These are phyloP conservation scores for Lomentospora prolificans DNA, from an alignment of 2,329 filamentous ascomycete species.

Conservation along the genomic window DNA sequence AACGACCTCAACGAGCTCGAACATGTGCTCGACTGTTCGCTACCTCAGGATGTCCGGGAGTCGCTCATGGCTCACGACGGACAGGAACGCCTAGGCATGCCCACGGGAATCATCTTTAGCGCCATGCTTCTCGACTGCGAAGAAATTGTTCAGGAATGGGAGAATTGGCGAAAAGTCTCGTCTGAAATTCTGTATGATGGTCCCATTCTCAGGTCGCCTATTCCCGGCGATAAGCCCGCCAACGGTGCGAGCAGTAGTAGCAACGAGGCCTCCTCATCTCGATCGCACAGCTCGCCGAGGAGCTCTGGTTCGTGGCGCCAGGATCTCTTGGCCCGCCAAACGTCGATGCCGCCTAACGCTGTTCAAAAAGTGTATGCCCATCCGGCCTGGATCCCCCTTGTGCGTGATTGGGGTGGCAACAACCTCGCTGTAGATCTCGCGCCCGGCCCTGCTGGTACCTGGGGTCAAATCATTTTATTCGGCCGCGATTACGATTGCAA, in stretches of 20 bases:
- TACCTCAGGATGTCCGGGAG: constrained; percentile 88
- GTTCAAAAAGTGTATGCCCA: constrained; percentile 92
- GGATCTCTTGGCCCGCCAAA: constrained; percentile 73
- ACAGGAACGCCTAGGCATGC: constrained; percentile 86
- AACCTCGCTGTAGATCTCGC: constrained; percentile 89
- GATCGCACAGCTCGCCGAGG: constrained; percentile 27
- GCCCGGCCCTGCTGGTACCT: constrained; percentile 78
- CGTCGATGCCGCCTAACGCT: constrained; percentile 75
- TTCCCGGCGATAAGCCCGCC: constrained; percentile 43
- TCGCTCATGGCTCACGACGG: constrained; percentile 87
- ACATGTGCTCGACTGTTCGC: constrained; percentile 86
- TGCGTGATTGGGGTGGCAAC: constrained; percentile 97
- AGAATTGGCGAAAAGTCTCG: constrained; percentile 90
- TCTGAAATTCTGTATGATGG: constrained; percentile 69
- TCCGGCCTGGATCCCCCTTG: constrained; percentile 88
- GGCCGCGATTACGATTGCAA: constrained; percentile 98
- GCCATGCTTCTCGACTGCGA: constrained; percentile 96
- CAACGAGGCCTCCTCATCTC: constrained; percentile 59
- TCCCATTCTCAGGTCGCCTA: constrained; percentile 13
- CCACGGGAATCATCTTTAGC: constrained; percentile 87
- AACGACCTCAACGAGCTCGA: constrained; percentile 97
- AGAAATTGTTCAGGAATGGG: constrained; percentile 96
- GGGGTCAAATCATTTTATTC: constrained; percentile 95
- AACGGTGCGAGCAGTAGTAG: constrained; percentile 51
- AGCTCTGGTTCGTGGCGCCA: constrained; percentile 60